Base-by-base conservation (phyloP, 768 basidiomycete species). In the Boletus rubropictus region DNA sequence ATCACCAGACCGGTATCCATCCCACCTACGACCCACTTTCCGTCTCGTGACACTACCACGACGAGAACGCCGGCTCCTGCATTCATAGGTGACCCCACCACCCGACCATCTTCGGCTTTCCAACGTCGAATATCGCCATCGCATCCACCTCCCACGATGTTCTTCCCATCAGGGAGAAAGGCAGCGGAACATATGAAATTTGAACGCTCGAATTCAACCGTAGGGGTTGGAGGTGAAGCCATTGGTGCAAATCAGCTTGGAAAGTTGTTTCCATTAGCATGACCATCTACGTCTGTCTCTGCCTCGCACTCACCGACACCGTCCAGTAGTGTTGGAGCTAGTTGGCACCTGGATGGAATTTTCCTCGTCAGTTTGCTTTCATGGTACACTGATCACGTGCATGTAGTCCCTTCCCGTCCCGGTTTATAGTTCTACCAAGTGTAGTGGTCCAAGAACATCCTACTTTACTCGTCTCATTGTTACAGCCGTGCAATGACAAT, bases 21-120 rank as follows among this genome's bases (percentile, higher is more conserved):
- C 33, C 38, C 56, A 10, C 29, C 22, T 21, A 46, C 51, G 21
- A 57, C 4, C 47, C 54, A 52, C 10, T 34, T 32, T 28, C 45
- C 51, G 5, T 53, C 51, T 34, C 8, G 34, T 3, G 51, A 48
- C 8, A 32, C 38, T 9, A 22, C 39, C 12, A 49, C 5, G 14
- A 14, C 3, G 31, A 24, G 21, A 33, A 44, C 4, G 6, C n/a
- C 0, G 0, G 15, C 12, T 7, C 39, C 29, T 1, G 18, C 33
- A 4, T 24, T 1, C 42, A 52, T 49, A 2, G 39, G 31, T 8
- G 18, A 9, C 4, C 42, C 54, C 11, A 44, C 39, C 10, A 51
- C 54, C 20, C 21, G 22, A 7, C 54, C 43, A 2, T 47, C 22
- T 25, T 46, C 45, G 14, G 22, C 15, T 33, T 33, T 34, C 49